phyloP scores from a whole-genome alignment of 495 filamentous ascomycete genomes.

The Neohortaea acidophila region DNA sequence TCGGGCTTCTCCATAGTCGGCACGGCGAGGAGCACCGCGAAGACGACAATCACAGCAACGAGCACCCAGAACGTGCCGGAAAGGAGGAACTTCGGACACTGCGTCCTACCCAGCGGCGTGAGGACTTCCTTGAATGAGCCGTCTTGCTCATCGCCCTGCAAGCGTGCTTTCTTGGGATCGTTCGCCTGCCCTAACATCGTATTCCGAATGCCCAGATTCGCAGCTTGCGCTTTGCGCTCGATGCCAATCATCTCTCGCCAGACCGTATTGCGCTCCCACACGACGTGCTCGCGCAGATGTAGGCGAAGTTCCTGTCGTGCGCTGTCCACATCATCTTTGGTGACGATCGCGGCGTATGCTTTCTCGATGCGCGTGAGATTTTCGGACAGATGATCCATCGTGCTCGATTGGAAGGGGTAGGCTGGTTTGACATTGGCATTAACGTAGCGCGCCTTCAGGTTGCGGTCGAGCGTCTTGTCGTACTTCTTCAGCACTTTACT shows the following conservation, averaged over 20 bases:
- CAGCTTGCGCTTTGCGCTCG: constrained; percentile 88
- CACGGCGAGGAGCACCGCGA: constrained; percentile 52
- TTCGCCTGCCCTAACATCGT: constrained; percentile 63
- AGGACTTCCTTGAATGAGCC: constrained; percentile 47
- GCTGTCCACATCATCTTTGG: constrained; percentile 54
- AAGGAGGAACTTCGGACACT: constrained; percentile 66
- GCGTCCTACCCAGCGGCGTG: constrained; percentile 69
- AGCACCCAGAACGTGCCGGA: constrained; percentile 66
- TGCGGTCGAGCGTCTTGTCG: constrained; percentile 83
- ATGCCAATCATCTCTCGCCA: constrained; percentile 99
- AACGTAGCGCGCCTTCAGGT: constrained; percentile 61
- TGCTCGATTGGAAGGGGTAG: constrained; percentile 58
- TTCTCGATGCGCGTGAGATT: constrained; percentile 58
- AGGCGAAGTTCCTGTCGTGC: constrained; percentile 77
- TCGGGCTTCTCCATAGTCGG: constrained; percentile 71
- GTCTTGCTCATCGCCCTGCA: constrained; percentile 67
- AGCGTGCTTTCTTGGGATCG: constrained; percentile 50
- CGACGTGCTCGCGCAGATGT: constrained; percentile 89
- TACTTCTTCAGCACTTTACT: constrained; percentile 95
- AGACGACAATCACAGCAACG: constrained; percentile 53
- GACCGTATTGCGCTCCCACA: constrained; percentile 97
- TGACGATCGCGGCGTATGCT: constrained; percentile 66
- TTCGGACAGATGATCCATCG: constrained; percentile 51
- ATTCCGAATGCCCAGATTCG: constrained; percentile 65
- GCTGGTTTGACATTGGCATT: constrained; percentile 52